These are phyloP conservation scores for Trichoderma koningiopsis DNA, from an alignment of 2,329 filamentous ascomycete genomes.

Conservation along the genomic window DNA sequence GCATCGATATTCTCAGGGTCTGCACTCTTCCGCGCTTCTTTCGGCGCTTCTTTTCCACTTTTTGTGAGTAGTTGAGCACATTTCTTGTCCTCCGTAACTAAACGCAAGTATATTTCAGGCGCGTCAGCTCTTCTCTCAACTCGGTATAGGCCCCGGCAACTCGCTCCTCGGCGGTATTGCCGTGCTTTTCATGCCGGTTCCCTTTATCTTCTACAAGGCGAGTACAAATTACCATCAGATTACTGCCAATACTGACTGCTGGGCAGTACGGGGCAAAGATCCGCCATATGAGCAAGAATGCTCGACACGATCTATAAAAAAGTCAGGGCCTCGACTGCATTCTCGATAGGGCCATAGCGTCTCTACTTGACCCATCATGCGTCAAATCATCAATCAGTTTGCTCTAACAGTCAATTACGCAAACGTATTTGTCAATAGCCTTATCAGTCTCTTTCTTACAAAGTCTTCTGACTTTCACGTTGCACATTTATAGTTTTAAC, in stretches of 20 bases:
- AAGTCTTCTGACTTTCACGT: too few species aligned
- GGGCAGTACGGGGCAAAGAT: not conserved
- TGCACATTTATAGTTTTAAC: not conserved
- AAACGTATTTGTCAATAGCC: not conserved
- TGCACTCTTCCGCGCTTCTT: not conserved
- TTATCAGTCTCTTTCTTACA: not conserved
- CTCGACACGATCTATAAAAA: not conserved
- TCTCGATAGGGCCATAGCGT: not conserved
- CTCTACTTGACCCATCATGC: not conserved
- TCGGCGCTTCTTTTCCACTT: not conserved
- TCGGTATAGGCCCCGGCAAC: not conserved
- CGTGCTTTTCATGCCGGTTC: not conserved
- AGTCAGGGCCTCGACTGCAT: not conserved
- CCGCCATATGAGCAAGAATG: not conserved
- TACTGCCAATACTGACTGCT: not conserved
- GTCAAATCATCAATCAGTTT: not conserved
- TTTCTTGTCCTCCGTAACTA: not conserved
- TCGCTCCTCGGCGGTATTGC: constrained; percentile 1
- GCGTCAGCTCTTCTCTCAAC: not conserved
- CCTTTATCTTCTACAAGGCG: not conserved
- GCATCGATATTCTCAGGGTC: not conserved
- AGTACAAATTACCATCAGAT: not conserved
- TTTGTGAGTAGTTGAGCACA: not conserved
- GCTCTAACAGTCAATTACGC: not conserved
- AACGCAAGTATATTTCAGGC: not conserved